Evolutionary conservation across 192 early-diverging fungal genomes (phyloP).

Genomic region (Globomyces pollinis-pini): DNA sequence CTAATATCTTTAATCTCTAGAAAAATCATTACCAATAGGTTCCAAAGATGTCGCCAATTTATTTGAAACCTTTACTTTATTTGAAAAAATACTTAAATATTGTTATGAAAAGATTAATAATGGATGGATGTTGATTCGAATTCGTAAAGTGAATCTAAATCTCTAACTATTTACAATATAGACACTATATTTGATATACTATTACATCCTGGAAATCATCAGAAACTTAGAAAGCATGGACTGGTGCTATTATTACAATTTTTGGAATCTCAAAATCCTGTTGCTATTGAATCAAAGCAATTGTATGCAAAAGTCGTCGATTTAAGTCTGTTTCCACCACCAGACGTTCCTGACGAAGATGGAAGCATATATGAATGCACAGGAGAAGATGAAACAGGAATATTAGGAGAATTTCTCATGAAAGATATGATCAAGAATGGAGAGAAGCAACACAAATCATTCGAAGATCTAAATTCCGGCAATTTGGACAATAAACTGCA

Average conservation of each 20-base stretch:
- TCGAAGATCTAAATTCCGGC: too few relatives aligned
- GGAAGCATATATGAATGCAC: neutral
- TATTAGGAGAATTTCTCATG: too few relatives aligned
- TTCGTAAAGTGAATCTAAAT: too few relatives aligned
- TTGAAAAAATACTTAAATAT: conserved; percentile 61
- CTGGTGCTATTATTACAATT: conserved; percentile 64
- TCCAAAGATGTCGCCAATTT: conserved; percentile 62
- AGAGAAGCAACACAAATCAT: too few relatives aligned
- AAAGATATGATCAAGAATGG: too few relatives aligned
- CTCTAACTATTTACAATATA: conserved; percentile 57
- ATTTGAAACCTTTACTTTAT: conserved; percentile 52
- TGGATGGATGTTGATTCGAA: too few relatives aligned
- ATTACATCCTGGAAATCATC: conserved; percentile 61
- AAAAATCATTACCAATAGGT: conserved; percentile 41
- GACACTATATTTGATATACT: conserved; percentile 58
- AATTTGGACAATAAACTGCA: too few relatives aligned
- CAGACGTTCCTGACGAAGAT: too few relatives aligned
- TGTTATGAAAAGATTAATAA: conserved; percentile 59
- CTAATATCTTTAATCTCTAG: too few relatives aligned
- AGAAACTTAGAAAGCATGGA: conserved; percentile 59
- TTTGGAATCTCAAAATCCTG: conserved; percentile 58
- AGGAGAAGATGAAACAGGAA: conserved; percentile 15
- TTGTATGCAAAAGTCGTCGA: conserved; percentile 61
- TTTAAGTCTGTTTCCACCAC: too few relatives aligned
- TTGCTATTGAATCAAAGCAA: conserved; percentile 48